Conservation (phyloP, 2,329 filamentous ascomycete species). For the Penicillium sp. region DNA sequence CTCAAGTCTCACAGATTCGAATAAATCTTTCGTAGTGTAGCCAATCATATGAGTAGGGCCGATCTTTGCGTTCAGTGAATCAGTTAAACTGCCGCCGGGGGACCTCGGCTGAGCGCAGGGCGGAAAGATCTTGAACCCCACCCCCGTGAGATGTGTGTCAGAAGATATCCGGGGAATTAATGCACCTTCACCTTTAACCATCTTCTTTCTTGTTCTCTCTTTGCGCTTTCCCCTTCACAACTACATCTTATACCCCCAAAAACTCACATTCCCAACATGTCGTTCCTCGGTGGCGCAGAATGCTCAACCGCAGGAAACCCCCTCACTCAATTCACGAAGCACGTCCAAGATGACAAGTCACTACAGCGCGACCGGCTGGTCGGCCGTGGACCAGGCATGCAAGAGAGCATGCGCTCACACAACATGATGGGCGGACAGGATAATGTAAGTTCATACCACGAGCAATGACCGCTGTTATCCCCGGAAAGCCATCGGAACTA, state of each 20-base stretch:
- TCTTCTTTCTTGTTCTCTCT: slow-evolving; percentile 3
- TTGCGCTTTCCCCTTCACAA: not conserved
- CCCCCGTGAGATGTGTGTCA: slow-evolving; percentile 7
- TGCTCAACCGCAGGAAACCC: slow-evolving; percentile 96
- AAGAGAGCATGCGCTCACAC: slow-evolving; percentile 73
- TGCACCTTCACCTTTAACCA: not conserved
- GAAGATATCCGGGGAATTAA: slow-evolving; percentile 14
- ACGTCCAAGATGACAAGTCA: slow-evolving; percentile 93
- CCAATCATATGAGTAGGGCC: no score
- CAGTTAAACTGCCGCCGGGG: slow-evolving; percentile 14
- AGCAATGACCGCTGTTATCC: not conserved
- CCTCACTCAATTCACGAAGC: slow-evolving; percentile 94
- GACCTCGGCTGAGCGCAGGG: slow-evolving; percentile 23
- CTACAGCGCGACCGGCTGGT: slow-evolving; percentile 86
- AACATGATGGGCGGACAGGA: slow-evolving; percentile 68
- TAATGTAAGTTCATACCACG: slow-evolving; percentile 49
- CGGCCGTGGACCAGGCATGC: slow-evolving; percentile 66
- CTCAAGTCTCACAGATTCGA: not conserved
- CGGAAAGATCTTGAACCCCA: slow-evolving; percentile 26
- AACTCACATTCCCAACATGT: slow-evolving; percentile 59
- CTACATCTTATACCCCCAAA: not conserved
- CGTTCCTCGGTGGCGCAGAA: slow-evolving; percentile 91
- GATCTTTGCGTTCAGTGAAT: no score
- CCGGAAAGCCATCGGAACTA: no score
- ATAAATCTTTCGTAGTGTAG: not conserved